Conservation (phyloP, 306 rosid species). For the Rosa lucieae region DNA sequence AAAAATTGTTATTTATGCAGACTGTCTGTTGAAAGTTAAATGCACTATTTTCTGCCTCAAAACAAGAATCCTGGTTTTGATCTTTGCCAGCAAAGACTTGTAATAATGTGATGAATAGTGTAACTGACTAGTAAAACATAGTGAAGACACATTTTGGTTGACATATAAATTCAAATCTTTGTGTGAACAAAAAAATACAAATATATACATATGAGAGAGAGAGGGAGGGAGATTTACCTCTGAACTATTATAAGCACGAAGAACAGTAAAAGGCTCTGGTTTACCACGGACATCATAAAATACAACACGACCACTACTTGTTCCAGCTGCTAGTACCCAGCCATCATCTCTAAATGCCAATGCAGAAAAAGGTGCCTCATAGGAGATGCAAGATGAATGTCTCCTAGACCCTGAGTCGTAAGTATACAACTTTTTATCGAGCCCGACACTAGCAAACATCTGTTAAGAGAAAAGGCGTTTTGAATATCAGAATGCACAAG, state of each 20-base stretch:
- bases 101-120: too few relatives aligned
- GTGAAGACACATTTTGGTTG: too few relatives aligned
- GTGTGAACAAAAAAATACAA: background rate
- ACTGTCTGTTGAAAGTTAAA: background rate
- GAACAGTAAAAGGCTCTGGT: slow-evolving; percentile 88
- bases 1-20: slow-evolving; percentile 13
- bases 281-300: slow-evolving; percentile 97
- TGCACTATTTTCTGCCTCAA: background rate
- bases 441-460: slow-evolving; percentile 93
- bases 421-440: slow-evolving; percentile 90
- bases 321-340: slow-evolving; percentile 93
- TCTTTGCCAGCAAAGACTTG: too few relatives aligned
- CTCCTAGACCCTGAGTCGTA: slow-evolving; percentile 88
- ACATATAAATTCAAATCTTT: too few relatives aligned
- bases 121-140: too few relatives aligned
- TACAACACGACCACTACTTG: slow-evolving; percentile 92
- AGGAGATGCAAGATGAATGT: slow-evolving; percentile 75
- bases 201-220: background rate
- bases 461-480: slow-evolving; percentile 45
- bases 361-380: slow-evolving; percentile 91
- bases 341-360: slow-evolving; percentile 96
- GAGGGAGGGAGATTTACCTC: slow-evolving; percentile 34
- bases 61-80: too few relatives aligned
- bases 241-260: slow-evolving; percentile 73
- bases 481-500: slow-evolving; percentile 27